Conservation (phyloP, 331 rosid species). For the Saraca asoca region DNA sequence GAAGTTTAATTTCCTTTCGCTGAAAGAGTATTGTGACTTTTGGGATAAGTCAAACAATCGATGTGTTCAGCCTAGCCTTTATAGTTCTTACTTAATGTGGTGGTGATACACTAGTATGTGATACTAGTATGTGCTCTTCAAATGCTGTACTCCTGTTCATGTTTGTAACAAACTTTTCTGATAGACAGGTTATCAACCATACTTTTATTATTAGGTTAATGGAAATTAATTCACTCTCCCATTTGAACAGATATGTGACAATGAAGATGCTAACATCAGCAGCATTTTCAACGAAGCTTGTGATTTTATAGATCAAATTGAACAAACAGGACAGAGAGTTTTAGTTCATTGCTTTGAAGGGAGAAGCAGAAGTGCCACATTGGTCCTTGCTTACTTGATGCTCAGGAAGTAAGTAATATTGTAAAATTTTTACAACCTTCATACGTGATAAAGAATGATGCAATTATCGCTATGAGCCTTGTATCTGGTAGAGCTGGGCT, state of each 20-base stretch:
- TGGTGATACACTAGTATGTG: too few species aligned
- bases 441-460: constrained; percentile 4
- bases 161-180: constrained; percentile 2
- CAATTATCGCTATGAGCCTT: constrained; percentile 6
- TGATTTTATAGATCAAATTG: constrained; percentile 72
- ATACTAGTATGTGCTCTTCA: not conserved
- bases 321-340: constrained; percentile 67
- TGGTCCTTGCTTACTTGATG: constrained; percentile 92
- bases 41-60: not conserved
- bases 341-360: constrained; percentile 98
- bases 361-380: constrained; percentile 87
- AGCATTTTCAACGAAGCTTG: constrained; percentile 81
- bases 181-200: not conserved
- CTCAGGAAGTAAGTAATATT: constrained; percentile 70
- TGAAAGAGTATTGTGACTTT: not conserved
- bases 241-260: constrained; percentile 66
- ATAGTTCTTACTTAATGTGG: constrained; percentile 10
- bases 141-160: constrained; percentile 12
- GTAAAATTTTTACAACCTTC: constrained; percentile 5
- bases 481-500: too few species aligned
- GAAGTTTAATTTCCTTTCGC: constrained; percentile 2
- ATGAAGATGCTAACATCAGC: constrained; percentile 71
- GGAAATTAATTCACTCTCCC: constrained; percentile 18
- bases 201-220: constrained; percentile 3
- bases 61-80: not conserved